phyloP scores from a whole-genome alignment of 176 grass and related monocot genomes.

The Poa annua region DNA sequence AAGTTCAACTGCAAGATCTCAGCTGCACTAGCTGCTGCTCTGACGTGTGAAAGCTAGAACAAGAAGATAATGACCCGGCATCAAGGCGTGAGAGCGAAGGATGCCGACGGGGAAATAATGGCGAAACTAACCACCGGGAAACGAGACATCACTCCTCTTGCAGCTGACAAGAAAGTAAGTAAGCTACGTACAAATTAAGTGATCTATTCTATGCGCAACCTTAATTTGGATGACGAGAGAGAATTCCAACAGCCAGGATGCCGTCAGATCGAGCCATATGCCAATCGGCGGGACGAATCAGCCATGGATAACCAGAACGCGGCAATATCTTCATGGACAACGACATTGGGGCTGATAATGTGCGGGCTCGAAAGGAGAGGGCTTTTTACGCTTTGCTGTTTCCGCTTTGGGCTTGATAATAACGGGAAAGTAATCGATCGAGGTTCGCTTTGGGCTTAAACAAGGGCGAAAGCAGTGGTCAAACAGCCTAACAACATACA shows the following conservation, averaged over 20 bases:
- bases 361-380: not conserved
- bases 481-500: slow-evolving; percentile 16
- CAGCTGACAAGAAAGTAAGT: not conserved
- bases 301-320: not conserved
- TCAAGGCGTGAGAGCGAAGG: not conserved
- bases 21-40: not conserved
- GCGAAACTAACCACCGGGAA: not conserved
- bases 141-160: no score
- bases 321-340: not conserved
- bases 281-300: not conserved
- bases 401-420: slow-evolving; percentile 5
- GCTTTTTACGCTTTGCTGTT: not conserved
- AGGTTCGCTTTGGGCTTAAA: not conserved
- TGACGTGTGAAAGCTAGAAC: not conserved
- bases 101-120: not conserved
- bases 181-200: no score
- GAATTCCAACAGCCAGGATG: not conserved
- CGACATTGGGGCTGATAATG: no score
- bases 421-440: not conserved
- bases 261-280: not conserved
- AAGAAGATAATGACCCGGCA: slow-evolving; percentile 1
- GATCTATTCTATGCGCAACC: no score
- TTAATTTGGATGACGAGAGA: not conserved
- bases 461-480: not conserved
- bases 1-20: not conserved